Conservation (phyloP, 2,329 filamentous ascomycete genomes). For the Diplocarpon mali region DNA sequence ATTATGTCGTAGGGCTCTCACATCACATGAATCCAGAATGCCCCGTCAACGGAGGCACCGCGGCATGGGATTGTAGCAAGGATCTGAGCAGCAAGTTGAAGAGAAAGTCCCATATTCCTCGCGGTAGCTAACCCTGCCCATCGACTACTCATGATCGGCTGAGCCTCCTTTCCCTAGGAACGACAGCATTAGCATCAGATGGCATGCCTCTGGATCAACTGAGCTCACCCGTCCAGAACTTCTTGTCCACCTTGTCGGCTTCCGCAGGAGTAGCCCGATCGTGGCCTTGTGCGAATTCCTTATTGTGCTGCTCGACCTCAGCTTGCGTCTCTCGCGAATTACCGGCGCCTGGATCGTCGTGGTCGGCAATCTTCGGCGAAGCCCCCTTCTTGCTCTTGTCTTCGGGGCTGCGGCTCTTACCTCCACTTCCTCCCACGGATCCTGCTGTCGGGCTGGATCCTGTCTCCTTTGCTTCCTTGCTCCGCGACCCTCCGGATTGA, state of each 20-base stretch:
- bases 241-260: slow-evolving; percentile 42
- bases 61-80: too few species aligned
- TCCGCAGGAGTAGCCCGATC: slow-evolving; percentile 33
- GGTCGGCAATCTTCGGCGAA: slow-evolving; percentile 13
- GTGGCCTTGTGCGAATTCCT: slow-evolving; percentile 44
- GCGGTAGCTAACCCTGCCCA: too few species aligned
- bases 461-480: slow-evolving; percentile 32
- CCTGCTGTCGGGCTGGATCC: slow-evolving; percentile 26
- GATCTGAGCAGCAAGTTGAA: too few species aligned
- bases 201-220: background rate
- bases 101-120: too few species aligned
- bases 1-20: too few species aligned
- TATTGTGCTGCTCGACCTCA: slow-evolving; percentile 48
- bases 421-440: slow-evolving; percentile 15
- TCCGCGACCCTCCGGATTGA: slow-evolving; percentile 30
- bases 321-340: slow-evolving; percentile 37
- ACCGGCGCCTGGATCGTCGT: slow-evolving; percentile 14
- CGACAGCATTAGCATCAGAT: slow-evolving; percentile 2
- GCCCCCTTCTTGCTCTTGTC: slow-evolving; percentile 18
- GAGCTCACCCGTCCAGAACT: slow-evolving; percentile 37
- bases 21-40: too few species aligned
- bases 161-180: slow-evolving; percentile 15
- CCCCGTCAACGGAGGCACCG: too few species aligned
- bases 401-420: slow-evolving; percentile 12
- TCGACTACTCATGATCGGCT: background rate